Percentiles rank a stretch among this genome's conserved stretches.
phyloP scores from a whole-genome alignment of 495 filamentous ascomycete genomes.

The Lasiosphaeriaceae sp. region DNA sequence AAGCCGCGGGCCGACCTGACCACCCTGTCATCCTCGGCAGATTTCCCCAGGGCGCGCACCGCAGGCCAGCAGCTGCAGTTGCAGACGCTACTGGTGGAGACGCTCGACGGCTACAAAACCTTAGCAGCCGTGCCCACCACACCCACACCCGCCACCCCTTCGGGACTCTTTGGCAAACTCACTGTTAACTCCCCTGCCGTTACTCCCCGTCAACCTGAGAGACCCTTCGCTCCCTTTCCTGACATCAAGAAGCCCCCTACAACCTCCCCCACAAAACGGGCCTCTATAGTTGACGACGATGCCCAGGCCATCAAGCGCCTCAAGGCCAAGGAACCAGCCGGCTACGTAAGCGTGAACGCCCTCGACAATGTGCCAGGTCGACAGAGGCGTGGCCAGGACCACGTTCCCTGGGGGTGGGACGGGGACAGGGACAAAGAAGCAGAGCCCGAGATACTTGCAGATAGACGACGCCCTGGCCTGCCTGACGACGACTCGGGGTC shows the following conservation, averaged over 20 bases:
- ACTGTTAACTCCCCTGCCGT: background rate
- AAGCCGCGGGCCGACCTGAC: conserved; percentile 9
- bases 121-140: background rate
- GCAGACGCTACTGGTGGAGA: conserved; percentile 13
- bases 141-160: background rate
- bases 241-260: background rate
- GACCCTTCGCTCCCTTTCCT: background rate
- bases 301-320: conserved; percentile 9
- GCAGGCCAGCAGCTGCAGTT: conserved; percentile 10
- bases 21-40: conserved; percentile 7
- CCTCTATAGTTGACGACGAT: conserved; percentile 8
- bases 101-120: conserved; percentile 8
- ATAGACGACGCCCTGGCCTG: background rate
- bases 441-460: no score
- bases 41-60: conserved; percentile 12
- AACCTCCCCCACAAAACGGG: conserved; percentile 9
- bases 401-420: no score
- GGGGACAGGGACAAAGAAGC: no score
- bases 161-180: background rate
- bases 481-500: background rate
- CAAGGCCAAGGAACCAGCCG: background rate
- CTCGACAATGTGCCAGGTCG: conserved; percentile 21
- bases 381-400: background rate
- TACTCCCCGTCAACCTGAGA: background rate
- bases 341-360: background rate